Evolutionary conservation across 2,329 filamentous ascomycete genomes (phyloP).

Genomic region (Xylogone sp.): DNA sequence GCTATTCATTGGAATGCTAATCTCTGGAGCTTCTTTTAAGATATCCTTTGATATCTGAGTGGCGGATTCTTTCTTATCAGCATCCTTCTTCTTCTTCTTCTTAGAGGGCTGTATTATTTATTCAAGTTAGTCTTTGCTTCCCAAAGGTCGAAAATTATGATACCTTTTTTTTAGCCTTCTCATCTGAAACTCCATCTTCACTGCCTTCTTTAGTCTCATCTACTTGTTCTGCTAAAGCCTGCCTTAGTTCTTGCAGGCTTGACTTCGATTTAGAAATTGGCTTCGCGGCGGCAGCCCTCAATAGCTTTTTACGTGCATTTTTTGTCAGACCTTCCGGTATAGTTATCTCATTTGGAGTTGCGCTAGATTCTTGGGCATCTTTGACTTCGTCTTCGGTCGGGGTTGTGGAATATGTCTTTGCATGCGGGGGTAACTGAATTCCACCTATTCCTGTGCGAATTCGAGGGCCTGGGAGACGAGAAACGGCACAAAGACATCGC

Average conservation of each 20-base stretch:
- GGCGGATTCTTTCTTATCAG: too few relatives aligned
- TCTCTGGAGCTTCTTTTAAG: too few relatives aligned
- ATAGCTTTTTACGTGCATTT: not conserved
- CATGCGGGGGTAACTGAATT: not conserved
- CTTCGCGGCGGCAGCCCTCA: not conserved
- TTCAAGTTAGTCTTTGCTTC: not conserved
- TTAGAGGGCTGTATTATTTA: not conserved
- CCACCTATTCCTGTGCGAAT: not conserved
- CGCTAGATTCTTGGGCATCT: not conserved
- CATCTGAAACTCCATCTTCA: not conserved
- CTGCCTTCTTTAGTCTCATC: not conserved
- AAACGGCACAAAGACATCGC: slow-evolving; percentile 16
- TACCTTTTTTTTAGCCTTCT: not conserved
- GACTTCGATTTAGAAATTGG: not conserved
- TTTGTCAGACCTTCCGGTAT: not conserved
- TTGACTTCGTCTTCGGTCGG: not conserved
- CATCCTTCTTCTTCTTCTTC: not conserved
- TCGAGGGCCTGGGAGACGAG: not conserved
- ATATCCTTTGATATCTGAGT: too few relatives aligned
- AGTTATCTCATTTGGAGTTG: not conserved
- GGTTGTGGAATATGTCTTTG: not conserved
- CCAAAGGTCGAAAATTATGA: not conserved
- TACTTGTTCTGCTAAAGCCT: not conserved
- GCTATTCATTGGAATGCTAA: not conserved
- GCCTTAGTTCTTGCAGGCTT: not conserved